These are phyloP conservation scores for Trichopus zeylanicus DNA, from an alignment of 116 monocot species.

Conservation along the genomic window DNA sequence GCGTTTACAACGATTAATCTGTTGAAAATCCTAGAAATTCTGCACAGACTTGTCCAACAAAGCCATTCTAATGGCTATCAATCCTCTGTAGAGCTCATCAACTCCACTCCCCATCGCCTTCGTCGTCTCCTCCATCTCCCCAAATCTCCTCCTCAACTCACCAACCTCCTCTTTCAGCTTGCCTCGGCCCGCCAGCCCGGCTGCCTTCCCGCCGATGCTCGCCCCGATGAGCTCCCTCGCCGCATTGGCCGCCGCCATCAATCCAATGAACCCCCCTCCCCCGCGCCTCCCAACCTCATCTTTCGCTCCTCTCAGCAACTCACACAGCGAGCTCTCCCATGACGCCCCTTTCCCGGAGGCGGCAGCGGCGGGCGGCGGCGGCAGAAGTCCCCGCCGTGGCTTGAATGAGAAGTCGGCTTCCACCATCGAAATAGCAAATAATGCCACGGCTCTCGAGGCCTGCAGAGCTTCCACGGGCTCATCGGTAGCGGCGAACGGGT, in stretches of 20 bases:
- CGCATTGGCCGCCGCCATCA: slow-evolving; percentile 2
- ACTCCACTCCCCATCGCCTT: slow-evolving; percentile 4
- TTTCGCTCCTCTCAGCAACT: slow-evolving; percentile 9
- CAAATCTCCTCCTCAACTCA: slow-evolving; percentile 7
- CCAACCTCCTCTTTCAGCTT: background rate
- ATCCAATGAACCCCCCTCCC: background rate
- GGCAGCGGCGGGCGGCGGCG: too few species aligned
- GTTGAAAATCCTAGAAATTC: too few species aligned
- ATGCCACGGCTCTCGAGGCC: slow-evolving; percentile 4
- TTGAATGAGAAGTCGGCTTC: slow-evolving; percentile 4
- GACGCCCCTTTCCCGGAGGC: too few species aligned
- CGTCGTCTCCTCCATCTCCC: slow-evolving; percentile 7
- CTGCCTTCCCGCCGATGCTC: background rate
- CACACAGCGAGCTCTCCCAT: slow-evolving; percentile 4
- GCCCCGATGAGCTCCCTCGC: background rate
- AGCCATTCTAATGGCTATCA: slow-evolving; percentile 12
- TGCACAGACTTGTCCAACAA: slow-evolving; percentile 1
- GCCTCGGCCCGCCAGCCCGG: background rate
- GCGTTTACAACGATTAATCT: too few species aligned
- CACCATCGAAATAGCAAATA: background rate
- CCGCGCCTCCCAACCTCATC: slow-evolving; percentile 13
- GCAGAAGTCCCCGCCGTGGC: background rate
- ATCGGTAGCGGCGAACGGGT: background rate
- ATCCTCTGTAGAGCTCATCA: slow-evolving; percentile 12
- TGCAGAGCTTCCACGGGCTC: background rate